Evolutionary conservation across 2,329 filamentous ascomycete genomes (phyloP).

Genomic region (Emmonsia crescens): DNA sequence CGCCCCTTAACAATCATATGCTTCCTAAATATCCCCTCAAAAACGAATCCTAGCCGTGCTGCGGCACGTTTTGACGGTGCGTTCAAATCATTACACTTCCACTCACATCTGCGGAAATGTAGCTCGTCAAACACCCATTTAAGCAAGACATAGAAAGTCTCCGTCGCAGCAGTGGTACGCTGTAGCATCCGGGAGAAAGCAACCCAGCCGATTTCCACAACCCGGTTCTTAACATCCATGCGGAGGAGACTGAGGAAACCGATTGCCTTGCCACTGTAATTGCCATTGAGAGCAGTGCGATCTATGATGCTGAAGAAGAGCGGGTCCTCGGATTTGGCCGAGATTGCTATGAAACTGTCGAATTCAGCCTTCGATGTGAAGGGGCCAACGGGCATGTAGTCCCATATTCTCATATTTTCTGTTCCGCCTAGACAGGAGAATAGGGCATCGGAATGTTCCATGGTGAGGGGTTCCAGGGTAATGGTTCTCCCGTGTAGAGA

Average conservation of each 20-base stretch:
- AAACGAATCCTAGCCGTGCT: conserved; percentile 46
- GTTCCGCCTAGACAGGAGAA: conserved; percentile 20
- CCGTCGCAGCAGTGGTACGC: conserved; percentile 46
- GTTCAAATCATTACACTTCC: conserved; percentile 54
- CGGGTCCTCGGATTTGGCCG: conserved; percentile 23
- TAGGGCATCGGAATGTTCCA: conserved; percentile 22
- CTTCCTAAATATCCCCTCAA: conserved; percentile 51
- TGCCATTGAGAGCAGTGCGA: conserved; percentile 15
- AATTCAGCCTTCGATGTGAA: conserved; percentile 22
- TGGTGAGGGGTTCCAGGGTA: conserved; percentile 18
- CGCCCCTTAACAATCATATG: conserved; percentile 50
- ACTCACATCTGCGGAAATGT: conserved; percentile 49
- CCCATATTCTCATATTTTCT: conserved; percentile 26
- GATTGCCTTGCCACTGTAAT: conserved; percentile 23
- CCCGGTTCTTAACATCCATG: conserved; percentile 38
- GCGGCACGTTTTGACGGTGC: conserved; percentile 45
- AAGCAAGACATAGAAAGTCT: conserved; percentile 48
- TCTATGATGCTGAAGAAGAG: conserved; percentile 39
- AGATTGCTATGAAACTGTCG: conserved; percentile 15
- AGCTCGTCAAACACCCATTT: conserved; percentile 44
- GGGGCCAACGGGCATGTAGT: conserved; percentile 33
- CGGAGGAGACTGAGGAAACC: conserved; percentile 37
- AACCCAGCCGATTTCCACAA: conserved; percentile 49
- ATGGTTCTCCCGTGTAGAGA: conserved; percentile 13
- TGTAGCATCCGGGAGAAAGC: conserved; percentile 42